Conservation (phyloP, 352 stramenopile genomes). For the Phytophthora cactorum region DNA sequence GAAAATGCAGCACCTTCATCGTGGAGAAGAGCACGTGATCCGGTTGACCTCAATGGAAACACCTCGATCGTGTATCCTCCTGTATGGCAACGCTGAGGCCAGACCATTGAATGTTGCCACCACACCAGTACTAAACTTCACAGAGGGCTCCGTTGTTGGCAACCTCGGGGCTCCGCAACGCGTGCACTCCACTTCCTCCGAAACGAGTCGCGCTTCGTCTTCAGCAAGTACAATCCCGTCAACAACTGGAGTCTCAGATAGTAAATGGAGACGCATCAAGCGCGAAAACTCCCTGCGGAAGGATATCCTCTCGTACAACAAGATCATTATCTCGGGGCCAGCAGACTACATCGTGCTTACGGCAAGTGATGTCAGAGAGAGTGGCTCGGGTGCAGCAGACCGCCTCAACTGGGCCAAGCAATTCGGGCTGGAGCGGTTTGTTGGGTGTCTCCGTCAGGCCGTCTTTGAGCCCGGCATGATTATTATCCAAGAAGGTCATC, state of each 20-base stretch:
- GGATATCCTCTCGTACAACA: conserved; percentile 44
- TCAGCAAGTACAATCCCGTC: conserved; percentile 3
- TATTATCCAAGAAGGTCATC: conserved; percentile 39
- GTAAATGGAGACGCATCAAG: conserved; percentile 48
- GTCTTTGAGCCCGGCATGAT: conserved; percentile 42
- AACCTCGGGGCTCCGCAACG: conserved; percentile 34
- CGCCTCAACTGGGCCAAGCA: conserved; percentile 42
- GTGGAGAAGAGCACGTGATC: conserved; percentile 44
- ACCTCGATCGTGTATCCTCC: conserved; percentile 43
- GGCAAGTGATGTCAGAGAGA: conserved; percentile 42
- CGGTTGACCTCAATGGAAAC: conserved; percentile 48
- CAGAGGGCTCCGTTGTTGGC: conserved; percentile 47
- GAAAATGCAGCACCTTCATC: conserved; percentile 47
- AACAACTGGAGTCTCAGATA: conserved; percentile 13
- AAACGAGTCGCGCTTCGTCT: conserved; percentile 4
- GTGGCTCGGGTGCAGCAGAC: conserved; percentile 34
- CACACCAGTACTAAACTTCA: conserved; percentile 40
- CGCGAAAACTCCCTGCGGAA: conserved; percentile 44
- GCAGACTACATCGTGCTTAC: conserved; percentile 52
- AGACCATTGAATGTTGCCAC: conserved; percentile 38
- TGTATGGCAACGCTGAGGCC: conserved; percentile 50
- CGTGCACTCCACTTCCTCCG: not conserved
- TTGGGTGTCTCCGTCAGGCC: conserved; percentile 39
- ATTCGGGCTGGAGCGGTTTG: conserved; percentile 45
- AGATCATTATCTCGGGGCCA: conserved; percentile 42